A percentile compares a stretch with the other conserved stretches of the same genome.
phyloP scores from a whole-genome alignment of 176 grass and related monocot genomes.

The Alopecurus myosuroides region DNA sequence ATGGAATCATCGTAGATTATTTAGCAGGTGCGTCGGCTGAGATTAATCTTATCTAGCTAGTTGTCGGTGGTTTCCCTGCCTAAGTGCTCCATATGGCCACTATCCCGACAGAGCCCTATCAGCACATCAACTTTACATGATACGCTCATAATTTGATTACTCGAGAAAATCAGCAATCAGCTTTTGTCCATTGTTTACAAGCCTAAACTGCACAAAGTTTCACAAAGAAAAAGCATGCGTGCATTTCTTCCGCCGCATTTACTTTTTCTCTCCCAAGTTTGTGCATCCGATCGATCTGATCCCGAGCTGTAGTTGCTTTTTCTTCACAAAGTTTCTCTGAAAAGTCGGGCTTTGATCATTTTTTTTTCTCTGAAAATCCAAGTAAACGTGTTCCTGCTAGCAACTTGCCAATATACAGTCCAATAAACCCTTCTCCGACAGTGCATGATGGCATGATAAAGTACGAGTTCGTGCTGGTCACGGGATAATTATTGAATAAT shows the following conservation, averaged over 20 bases:
- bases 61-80: background rate
- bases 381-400: background rate
- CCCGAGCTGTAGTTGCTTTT: slow-evolving; percentile 22
- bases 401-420: slow-evolving; percentile 9
- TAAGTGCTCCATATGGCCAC: slow-evolving; percentile 29
- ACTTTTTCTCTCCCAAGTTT: background rate
- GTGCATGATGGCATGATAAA: too few relatives aligned
- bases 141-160: background rate
- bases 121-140: background rate
- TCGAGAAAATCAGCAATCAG: background rate
- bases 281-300: background rate
- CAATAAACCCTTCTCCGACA: background rate
- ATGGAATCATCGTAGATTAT: background rate
- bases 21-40: background rate
- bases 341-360: background rate
- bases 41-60: background rate
- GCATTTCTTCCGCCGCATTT: background rate
- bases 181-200: background rate
- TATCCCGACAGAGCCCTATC: slow-evolving; percentile 6
- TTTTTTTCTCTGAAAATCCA: too few relatives aligned
- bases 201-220: background rate
- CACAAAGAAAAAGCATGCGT: too few relatives aligned
- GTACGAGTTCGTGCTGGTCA: background rate
- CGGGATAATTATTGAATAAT: too few relatives aligned
- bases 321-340: slow-evolving; percentile 25